Base-by-base conservation (phyloP, 495 filamentous ascomycete genomes). In the Aspergillus bertholletiae region DNA sequence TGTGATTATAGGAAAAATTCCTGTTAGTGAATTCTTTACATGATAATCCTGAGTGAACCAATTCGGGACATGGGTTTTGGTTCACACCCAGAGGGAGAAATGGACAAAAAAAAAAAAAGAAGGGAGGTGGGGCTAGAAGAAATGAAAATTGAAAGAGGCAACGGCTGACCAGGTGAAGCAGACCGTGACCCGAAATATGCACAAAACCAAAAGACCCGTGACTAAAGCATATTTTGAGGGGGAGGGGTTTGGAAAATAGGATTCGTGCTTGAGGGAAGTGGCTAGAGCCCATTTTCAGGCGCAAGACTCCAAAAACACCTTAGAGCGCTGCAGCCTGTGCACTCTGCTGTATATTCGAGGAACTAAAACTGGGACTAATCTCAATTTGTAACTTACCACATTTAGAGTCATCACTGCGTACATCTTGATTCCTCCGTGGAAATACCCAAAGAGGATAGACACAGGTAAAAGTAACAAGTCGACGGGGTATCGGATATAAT, bases 361-460 rank as follows among this genome's bases (percentile, higher is more conserved):
- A 60, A 46, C 32, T 44, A 53, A 52, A 49, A 49, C 21, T 54
- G 57, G 47, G 26, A 43, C 24, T 22, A 26, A 22, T 44, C 13
- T 23, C 44, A 27, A 26, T 12, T 43, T 51, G 37, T 21, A 43
- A 78, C 84, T 74, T 76, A 88, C 87, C 74, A 84, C 79, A 67
- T 86, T 83, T 22, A 89, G 74, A 43, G 88, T 90, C 49, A 81
- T 73, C 43, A 85, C 74, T 3, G 88, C 87, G 56, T 88, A 88
- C 50, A 91, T 74, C 73, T 92, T 92, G 72, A 92, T 85, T 27
- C 85, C 65, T 26, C 87, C 86, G 66, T 91, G 87, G 61, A 89
- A 80, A 66, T 88, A 92, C 39, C 88, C 87, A 57, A 92, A 92
- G 4, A 90, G 49, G 40, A 93, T 82, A 2, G 86, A 88, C n/a